Evolutionary conservation across 2,329 filamentous ascomycete genomes (phyloP), one percentile per base, ranked within the genome.

Genomic region (Onygenales sp.): DNA sequence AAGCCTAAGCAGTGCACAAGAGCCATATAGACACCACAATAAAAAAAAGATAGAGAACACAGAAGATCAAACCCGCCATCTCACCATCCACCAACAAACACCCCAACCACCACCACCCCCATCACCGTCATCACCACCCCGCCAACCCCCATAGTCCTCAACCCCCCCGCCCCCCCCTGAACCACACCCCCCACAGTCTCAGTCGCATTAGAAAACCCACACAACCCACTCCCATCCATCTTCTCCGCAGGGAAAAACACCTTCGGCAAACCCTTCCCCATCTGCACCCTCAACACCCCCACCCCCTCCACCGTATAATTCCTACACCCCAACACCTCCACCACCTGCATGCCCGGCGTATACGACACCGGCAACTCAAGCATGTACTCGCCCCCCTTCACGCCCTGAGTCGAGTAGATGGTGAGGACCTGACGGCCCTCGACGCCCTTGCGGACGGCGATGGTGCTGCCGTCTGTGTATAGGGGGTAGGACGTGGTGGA

Each of bases 351-450:
- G 2, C 66, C 65, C 6, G 54, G 55, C 2, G 62, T 54, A 50
- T 53, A 59, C n/a, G 79, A 78, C 45, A 42, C 52, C 53, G 70
- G 68, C 61, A 78, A 68, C 14, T 67, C 75, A n/a, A 80, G 64
- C 14, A 64, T 71, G 57, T 76, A 78, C 8, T 57, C 56, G 17
- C 58, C 55, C 44, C 70, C 68, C 8, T 70, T 64, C 51, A 62
- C 59, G 47, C 75, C 73, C 14, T 72, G 71, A 46, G 72, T 64
- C 48, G 73, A 71, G 38, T 78, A 66, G 13, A 79, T 62, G 8
- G 69, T 69, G 5, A 68, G 61, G 6, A 68, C 55, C 48, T 72
- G 70, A n/a, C 11, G 17, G 35, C 46, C 46, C 17, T 49, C 17
- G 41, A 65, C 63, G 3, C 73, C 75, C 54, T 75, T 73, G 14